Conservation (phyloP, 495 filamentous ascomycete genomes). For the Cryomyces antarcticus region DNA sequence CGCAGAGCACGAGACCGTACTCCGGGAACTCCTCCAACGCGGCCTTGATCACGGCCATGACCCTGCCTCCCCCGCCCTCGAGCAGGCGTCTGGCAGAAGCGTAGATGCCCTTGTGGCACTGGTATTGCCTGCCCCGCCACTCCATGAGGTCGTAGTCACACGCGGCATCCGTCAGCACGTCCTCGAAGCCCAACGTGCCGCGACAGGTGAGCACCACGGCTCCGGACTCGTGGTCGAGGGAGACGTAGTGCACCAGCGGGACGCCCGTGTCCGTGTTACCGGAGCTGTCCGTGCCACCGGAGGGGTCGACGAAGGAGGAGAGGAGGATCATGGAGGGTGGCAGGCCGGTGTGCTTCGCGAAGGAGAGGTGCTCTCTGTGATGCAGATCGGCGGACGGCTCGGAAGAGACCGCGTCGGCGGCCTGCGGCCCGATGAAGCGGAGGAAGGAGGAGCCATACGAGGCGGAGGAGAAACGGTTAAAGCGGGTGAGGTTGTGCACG, state of each 20-base stretch:
- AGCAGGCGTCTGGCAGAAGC: constrained; percentile 53
- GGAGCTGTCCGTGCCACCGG: constrained; percentile 49
- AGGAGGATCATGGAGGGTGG: constrained; percentile 49
- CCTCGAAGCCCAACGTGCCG: constrained; percentile 62
- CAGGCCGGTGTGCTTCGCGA: constrained; percentile 48
- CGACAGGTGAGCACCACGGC: constrained; percentile 58
- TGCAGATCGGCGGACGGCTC: constrained; percentile 8
- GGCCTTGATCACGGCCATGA: constrained; percentile 47
- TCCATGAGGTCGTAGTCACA: constrained; percentile 59
- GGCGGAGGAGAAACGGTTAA: constrained; percentile 58
- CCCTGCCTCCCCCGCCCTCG: constrained; percentile 39
- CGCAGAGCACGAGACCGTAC: constrained; percentile 58
- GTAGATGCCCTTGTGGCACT: constrained; percentile 69
- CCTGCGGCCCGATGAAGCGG: constrained; percentile 43
- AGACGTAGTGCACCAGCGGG: constrained; percentile 62
- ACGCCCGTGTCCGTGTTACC: constrained; percentile 54
- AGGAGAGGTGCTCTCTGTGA: constrained; percentile 47
- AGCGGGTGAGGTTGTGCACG: constrained; percentile 49
- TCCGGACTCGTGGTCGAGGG: constrained; percentile 56
- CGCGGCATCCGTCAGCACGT: constrained; percentile 61
- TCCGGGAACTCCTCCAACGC: constrained; percentile 49
- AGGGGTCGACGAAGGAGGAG: constrained; percentile 56
- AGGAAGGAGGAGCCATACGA: constrained; percentile 56
- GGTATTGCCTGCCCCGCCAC: constrained; percentile 46
- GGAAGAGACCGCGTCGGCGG: constrained; percentile 16